phyloP scores from a whole-genome alignment of 192 early-diverging fungal species.

The Entomortierella lignicola region DNA sequence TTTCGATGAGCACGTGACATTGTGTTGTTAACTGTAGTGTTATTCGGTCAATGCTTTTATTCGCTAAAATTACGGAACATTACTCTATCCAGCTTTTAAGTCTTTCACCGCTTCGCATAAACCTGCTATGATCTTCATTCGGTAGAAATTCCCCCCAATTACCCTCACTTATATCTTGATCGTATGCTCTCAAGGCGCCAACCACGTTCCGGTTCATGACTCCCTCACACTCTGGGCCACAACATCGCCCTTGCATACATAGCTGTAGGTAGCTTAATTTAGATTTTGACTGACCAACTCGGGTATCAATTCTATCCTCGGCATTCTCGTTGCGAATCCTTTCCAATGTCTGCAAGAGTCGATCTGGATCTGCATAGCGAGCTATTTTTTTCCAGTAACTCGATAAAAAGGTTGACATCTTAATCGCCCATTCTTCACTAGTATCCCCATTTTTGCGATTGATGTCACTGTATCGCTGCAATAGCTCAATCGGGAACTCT shows the following conservation, averaged over 20 bases:
- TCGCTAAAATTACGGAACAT: not conserved
- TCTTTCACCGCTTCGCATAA: not conserved
- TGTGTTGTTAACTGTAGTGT: no score
- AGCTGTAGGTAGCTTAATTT: slow-evolving; percentile 1
- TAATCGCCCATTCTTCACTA: not conserved
- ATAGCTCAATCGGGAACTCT: slow-evolving; percentile 16
- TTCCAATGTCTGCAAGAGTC: slow-evolving; percentile 3
- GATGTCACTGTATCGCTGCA: not conserved
- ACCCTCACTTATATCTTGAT: not conserved
- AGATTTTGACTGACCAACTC: no score
- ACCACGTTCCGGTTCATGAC: slow-evolving; percentile 11
- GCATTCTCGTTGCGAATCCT: slow-evolving; percentile 5
- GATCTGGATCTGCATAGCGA: slow-evolving; percentile 8
- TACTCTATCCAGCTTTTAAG: not conserved
- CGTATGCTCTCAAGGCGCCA: slow-evolving; percentile 7
- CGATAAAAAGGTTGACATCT: not conserved
- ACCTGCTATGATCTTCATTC: not conserved
- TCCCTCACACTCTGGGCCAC: slow-evolving; percentile 13
- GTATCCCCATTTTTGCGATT: no score
- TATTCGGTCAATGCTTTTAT: no score
- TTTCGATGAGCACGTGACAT: no score
- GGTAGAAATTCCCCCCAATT: slow-evolving; percentile 5
- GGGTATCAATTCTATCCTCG: not conserved
- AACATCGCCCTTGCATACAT: slow-evolving; percentile 6
- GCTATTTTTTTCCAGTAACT: slow-evolving; percentile 13